Conservation (phyloP, 225 moss, liverwort and hornwort species). For the Antitrichia curtipendula region DNA sequence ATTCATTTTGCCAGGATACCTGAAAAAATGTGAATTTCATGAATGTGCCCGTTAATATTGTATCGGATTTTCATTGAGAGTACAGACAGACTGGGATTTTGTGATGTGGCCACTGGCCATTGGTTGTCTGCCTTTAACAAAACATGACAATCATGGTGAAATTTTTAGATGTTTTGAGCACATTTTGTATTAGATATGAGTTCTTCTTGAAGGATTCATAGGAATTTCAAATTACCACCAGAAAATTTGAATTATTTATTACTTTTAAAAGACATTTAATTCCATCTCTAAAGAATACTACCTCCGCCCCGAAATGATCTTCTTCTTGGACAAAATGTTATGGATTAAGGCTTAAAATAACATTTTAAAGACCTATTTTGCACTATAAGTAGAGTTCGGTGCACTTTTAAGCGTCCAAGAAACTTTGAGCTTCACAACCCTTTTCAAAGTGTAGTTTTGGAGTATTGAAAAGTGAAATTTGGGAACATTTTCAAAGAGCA, state of each 20-base stretch:
- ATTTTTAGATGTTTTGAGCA: not conserved
- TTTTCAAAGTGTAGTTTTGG: too few relatives aligned
- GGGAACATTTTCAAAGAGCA: too few relatives aligned
- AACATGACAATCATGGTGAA: not conserved
- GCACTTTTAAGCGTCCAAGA: too few relatives aligned
- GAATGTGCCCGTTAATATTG: not conserved
- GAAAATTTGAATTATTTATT: too few relatives aligned
- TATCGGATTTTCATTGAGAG: not conserved
- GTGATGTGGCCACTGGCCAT: not conserved
- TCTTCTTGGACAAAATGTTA: too few relatives aligned
- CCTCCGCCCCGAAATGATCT: too few relatives aligned
- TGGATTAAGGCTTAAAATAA: too few relatives aligned
- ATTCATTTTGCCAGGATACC: too few relatives aligned
- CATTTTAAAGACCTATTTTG: too few relatives aligned
- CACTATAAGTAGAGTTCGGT: too few relatives aligned
- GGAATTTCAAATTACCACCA: not conserved
- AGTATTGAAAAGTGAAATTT: too few relatives aligned
- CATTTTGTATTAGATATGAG: not conserved
- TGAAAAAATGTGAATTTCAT: not conserved
- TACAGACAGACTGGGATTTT: not conserved
- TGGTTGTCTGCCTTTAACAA: not conserved
- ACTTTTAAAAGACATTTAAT: accelerated
- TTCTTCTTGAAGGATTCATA: not conserved
- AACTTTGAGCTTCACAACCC: too few relatives aligned
- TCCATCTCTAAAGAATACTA: not conserved